Base-by-base conservation (phyloP, 1,284 basidiomycete genomes). In the Moesziomyces globuligerus region DNA sequence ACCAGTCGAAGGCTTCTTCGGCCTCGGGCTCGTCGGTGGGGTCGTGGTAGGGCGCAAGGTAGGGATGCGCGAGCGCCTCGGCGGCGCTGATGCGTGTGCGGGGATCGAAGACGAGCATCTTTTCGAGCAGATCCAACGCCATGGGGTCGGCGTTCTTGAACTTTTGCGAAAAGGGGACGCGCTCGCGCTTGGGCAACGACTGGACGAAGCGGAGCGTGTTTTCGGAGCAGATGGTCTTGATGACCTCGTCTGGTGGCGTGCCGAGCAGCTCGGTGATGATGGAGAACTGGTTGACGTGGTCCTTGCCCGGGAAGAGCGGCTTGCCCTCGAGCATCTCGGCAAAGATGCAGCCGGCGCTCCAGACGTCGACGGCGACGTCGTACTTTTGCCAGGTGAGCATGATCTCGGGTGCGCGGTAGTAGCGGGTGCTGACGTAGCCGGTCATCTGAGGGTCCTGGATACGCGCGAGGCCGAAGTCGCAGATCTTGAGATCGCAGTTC, bases 341-440 rank as follows among this genome's bases (percentile, higher is more conserved):
- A 81, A 99, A 98, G 84, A 99, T 98, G 86, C 96, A 99, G 11
- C 94, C 95, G 15, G 94, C 94, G 81, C 92, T 95, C 95, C 95
- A 98, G 79, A 98, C 95, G 83, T 98, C 95, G 66, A 98, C 94
- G 70, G 72, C 96, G 54, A 98, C 95, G 83, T 98, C 96, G 86
- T 98, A 98, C 86, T 98, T 98, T 84, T 98, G 95, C 96, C 96
- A 98, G 43, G 95, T 99, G 81, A 99, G 88, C 96, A 99, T 99
- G 86, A 99, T 98, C 84, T 99, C 95, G 7, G 95, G 95, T 4
- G 95, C 96, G 52, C 96, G 91, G 84, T 99, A 98, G 85, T 98
- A 98, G 76, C 96, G 88, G 57, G 95, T 99, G 65, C 94, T 98
- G 70, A 98, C 95, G 83, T 98, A 99, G 66, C 96, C 96, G 5